Evolutionary conservation across 305 asterid species (phyloP).

Genomic region (Rubia peregrina): DNA sequence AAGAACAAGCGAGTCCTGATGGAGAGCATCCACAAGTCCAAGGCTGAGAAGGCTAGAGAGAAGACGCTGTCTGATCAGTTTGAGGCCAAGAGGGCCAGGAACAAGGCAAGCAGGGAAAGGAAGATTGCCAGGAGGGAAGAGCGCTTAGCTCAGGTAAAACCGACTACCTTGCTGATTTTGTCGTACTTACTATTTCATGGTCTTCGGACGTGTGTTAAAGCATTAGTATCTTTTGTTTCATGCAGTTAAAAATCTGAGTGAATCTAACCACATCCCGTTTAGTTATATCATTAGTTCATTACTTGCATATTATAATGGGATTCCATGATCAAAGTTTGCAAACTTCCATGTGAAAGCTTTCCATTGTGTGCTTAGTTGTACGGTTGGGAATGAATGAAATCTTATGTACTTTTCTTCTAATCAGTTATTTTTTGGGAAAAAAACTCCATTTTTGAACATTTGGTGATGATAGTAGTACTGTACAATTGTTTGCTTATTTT

Average conservation of each 20-base stretch:
- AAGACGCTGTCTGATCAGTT: slow-evolving; percentile 27
- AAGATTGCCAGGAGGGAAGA: slow-evolving; percentile 27
- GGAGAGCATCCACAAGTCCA: slow-evolving; percentile 30
- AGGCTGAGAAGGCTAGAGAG: slow-evolving; percentile 34
- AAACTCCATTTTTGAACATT: neutral
- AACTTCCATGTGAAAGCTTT: neutral
- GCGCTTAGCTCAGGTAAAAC: slow-evolving; percentile 24
- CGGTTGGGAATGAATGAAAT: neutral
- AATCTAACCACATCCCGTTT: too few species aligned
- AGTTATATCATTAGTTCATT: too few species aligned
- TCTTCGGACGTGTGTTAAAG: too few species aligned
- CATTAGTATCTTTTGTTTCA: slow-evolving; percentile 1
- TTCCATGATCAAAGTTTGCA: neutral
- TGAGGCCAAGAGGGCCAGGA: slow-evolving; percentile 30
- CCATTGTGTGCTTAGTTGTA: neutral
- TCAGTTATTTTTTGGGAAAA: neutral
- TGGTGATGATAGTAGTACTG: neutral
- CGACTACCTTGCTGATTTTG: too few species aligned
- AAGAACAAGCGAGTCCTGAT: slow-evolving; percentile 27
- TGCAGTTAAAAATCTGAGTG: neutral
- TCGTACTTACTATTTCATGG: too few species aligned
- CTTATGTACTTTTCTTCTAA: neutral
- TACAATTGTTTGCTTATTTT: neutral
- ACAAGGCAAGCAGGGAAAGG: slow-evolving; percentile 32
- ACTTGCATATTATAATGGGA: neutral